These are phyloP conservation scores for Coemansia sp. DNA, from an alignment of 192 early-diverging fungal species.

Conservation along the genomic window DNA sequence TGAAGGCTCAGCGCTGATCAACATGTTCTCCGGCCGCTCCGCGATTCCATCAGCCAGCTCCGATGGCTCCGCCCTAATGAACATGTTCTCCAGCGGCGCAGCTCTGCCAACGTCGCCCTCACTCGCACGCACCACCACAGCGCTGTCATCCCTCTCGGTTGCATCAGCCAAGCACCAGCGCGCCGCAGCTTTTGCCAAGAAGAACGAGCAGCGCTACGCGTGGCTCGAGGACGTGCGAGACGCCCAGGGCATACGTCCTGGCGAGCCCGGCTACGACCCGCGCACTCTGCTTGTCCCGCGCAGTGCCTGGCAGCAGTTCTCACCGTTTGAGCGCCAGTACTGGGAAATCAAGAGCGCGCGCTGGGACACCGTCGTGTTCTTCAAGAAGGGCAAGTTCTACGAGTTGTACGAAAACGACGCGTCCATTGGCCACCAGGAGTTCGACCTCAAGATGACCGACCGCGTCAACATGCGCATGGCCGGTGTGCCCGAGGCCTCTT, in stretches of 20 bases:
- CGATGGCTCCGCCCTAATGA: slow-evolving; percentile 22
- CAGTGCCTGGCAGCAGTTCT: slow-evolving; percentile 79
- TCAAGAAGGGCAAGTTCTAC: slow-evolving; percentile 99
- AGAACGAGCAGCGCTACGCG: slow-evolving; percentile 77
- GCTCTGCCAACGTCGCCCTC: not conserved
- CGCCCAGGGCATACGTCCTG: slow-evolving; percentile 61
- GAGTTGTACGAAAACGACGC: slow-evolving; percentile 99
- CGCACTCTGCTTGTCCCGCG: slow-evolving; percentile 83
- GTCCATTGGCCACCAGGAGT: slow-evolving; percentile 90
- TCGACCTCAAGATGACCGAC: slow-evolving; percentile 95
- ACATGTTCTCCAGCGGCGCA: not conserved
- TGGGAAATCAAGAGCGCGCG: slow-evolving; percentile 96
- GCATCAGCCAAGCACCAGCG: slow-evolving; percentile 51
- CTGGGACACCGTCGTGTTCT: slow-evolving; percentile 96
- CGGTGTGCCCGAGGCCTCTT: slow-evolving; percentile 91
- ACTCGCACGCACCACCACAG: slow-evolving; percentile 15
- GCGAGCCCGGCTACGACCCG: slow-evolving; percentile 85
- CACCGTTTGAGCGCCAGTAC: slow-evolving; percentile 96
- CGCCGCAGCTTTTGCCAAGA: slow-evolving; percentile 73
- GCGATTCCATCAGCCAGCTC: slow-evolving; percentile 13
- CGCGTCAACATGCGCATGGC: slow-evolving; percentile 99
- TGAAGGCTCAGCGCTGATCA: slow-evolving; percentile 19
- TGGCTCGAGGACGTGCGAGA: slow-evolving; percentile 88
- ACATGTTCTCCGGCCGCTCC: not conserved
- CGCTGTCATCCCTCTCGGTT: slow-evolving; percentile 17